A percentile compares a stretch with the other conserved stretches of the same genome.
Evolutionary conservation across 2,329 filamentous ascomycete genomes (phyloP).

Genomic region (Trichoderma sp.): DNA sequence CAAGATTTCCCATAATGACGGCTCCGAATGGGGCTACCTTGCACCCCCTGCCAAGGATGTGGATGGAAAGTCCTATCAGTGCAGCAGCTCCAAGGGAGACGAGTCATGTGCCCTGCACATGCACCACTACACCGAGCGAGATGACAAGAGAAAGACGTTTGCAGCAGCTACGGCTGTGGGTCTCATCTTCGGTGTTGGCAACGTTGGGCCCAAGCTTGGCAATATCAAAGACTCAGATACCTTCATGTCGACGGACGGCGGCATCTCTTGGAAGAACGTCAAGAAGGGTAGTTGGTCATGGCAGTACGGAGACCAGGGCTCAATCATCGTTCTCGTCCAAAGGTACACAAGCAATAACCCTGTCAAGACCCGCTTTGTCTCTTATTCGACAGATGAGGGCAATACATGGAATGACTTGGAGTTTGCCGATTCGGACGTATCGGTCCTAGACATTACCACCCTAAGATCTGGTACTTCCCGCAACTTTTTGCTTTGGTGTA

Average conservation of each 20-base stretch:
- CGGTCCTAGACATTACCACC: slow-evolving; percentile 80
- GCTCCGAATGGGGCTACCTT: slow-evolving; percentile 80
- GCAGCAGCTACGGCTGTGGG: slow-evolving; percentile 87
- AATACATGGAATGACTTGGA: slow-evolving; percentile 73
- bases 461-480: slow-evolving; percentile 85
- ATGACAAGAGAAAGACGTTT: slow-evolving; percentile 79
- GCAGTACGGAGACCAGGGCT: slow-evolving; percentile 95
- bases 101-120: slow-evolving; percentile 83
- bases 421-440: slow-evolving; percentile 72
- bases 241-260: slow-evolving; percentile 89
- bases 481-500: slow-evolving; percentile 90
- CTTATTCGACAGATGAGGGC: slow-evolving; percentile 82
- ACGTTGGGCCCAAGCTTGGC: slow-evolving; percentile 74
- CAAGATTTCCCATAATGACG: slow-evolving; percentile 95
- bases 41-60: slow-evolving; percentile 70
- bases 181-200: slow-evolving; percentile 87
- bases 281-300: slow-evolving; percentile 89
- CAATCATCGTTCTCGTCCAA: slow-evolving; percentile 84
- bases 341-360: slow-evolving; percentile 67
- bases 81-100: slow-evolving; percentile 59
- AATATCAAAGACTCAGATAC: slow-evolving; percentile 75
- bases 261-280: slow-evolving; percentile 80
- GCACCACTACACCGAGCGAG: slow-evolving; percentile 91
- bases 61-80: slow-evolving; percentile 71
- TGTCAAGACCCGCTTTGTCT: slow-evolving; percentile 67